A percentile compares a stretch with the other conserved stretches of the same genome.
Evolutionary conservation across 441 rosid species (phyloP).

Genomic region (Pelargonium australe): DNA sequence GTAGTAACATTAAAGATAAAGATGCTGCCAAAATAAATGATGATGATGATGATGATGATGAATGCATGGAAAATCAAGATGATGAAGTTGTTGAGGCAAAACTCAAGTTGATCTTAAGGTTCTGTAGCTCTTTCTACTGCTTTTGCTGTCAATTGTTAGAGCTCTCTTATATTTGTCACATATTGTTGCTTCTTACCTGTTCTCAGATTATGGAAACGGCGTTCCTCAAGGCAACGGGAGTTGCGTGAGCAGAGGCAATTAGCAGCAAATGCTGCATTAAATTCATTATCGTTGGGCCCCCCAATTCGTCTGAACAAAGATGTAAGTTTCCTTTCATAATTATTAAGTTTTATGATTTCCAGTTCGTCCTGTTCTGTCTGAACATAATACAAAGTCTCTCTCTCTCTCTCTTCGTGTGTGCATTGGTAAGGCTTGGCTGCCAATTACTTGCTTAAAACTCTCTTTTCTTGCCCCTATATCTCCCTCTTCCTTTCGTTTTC

Average conservation of each 20-base stretch:
- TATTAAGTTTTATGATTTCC: neutral
- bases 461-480: too few relatives aligned
- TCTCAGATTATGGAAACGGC: slow-evolving; percentile 80
- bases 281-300: slow-evolving; percentile 68
- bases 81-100: slow-evolving; percentile 67
- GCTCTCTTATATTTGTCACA: neutral
- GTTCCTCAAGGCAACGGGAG: slow-evolving; percentile 48
- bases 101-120: slow-evolving; percentile 85
- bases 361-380: neutral
- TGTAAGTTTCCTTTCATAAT: slow-evolving; percentile 40
- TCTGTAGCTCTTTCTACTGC: slow-evolving; percentile 20
- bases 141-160: neutral
- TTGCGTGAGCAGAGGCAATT: slow-evolving; percentile 61
- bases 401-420: neutral
- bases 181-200: slow-evolving; percentile 20
- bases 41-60: slow-evolving; percentile 21
- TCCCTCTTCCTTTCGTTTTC: too few relatives aligned
- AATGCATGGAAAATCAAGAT: slow-evolving; percentile 35
- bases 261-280: slow-evolving; percentile 66
- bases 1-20: slow-evolving; percentile 34
- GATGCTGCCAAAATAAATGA: slow-evolving; percentile 27
- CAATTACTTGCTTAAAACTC: too few relatives aligned
- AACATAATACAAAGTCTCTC: neutral
- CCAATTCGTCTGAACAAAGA: slow-evolving; percentile 48
- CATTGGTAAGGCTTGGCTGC: too few relatives aligned